A percentile compares a stretch with the other conserved stretches of the same genome.
Conservation (phyloP, 495 filamentous ascomycete species). For the Tuber umbilicatum region DNA sequence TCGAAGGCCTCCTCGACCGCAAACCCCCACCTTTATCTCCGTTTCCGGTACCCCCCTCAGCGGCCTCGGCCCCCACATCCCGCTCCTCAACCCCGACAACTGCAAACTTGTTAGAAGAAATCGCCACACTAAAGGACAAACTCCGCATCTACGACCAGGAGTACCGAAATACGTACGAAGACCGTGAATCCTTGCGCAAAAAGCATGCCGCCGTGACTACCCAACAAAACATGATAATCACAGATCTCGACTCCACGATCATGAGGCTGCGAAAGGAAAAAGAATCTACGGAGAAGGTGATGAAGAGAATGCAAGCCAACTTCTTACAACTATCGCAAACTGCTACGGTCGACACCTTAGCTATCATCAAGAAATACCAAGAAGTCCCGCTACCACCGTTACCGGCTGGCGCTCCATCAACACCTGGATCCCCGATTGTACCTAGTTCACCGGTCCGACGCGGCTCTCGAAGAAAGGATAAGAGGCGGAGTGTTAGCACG, state of each 20-base stretch:
- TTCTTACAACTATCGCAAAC: slow-evolving; percentile 26
- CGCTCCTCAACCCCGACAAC: slow-evolving; percentile 12
- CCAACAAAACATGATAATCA: slow-evolving; percentile 27
- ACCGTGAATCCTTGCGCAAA: slow-evolving; percentile 21
- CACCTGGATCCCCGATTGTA: slow-evolving; percentile 7
- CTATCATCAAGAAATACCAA: slow-evolving; percentile 21
- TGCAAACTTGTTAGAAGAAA: slow-evolving; percentile 10
- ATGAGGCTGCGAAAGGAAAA: slow-evolving; percentile 19
- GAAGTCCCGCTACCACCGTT: slow-evolving; percentile 19
- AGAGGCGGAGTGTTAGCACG: background rate
- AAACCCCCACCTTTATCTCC: slow-evolving; percentile 21
- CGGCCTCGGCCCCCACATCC: slow-evolving; percentile 14
- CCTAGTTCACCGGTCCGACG: slow-evolving; percentile 13
- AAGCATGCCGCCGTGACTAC: slow-evolving; percentile 26
- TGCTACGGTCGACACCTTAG: slow-evolving; percentile 11
- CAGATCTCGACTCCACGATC: slow-evolving; percentile 23
- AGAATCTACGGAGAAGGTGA: slow-evolving; percentile 18
- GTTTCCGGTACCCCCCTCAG: background rate
- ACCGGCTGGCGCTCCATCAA: background rate
- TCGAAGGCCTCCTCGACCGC: slow-evolving; percentile 27
- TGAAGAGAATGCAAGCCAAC: slow-evolving; percentile 30
- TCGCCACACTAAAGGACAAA: slow-evolving; percentile 11
- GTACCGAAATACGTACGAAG: slow-evolving; percentile 20
- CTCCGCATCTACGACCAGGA: slow-evolving; percentile 24
- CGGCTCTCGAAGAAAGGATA: slow-evolving; percentile 8